These are phyloP conservation scores for Fusarium armeniacum DNA, from an alignment of 2,329 filamentous ascomycete species.

Conservation along the genomic window DNA sequence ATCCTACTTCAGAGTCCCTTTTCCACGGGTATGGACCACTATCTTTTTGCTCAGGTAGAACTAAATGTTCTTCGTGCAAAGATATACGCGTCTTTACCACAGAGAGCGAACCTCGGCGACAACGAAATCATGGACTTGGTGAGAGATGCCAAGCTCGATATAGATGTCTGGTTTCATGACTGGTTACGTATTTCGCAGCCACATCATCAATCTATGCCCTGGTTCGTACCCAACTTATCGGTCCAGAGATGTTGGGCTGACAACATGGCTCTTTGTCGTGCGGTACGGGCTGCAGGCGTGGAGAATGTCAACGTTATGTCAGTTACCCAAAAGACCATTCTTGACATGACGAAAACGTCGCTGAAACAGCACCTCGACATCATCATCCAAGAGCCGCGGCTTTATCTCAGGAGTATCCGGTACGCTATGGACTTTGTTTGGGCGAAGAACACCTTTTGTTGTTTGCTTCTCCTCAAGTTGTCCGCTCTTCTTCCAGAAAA, in stretches of 20 bases:
- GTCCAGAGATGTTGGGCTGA: constrained; percentile 31
- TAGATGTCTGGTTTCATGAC: constrained; percentile 29
- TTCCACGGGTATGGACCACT: constrained; percentile 26
- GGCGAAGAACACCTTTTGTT: constrained; percentile 25
- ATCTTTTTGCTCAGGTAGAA: constrained; percentile 22
- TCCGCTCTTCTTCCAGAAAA: background rate
- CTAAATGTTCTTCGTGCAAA: constrained; percentile 23
- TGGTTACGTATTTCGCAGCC: constrained; percentile 21
- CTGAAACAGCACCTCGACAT: constrained; percentile 27
- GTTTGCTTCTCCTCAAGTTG: constrained; percentile 17
- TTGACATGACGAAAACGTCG: constrained; percentile 13
- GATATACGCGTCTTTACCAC: constrained; percentile 22
- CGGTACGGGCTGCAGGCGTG: constrained; percentile 12
- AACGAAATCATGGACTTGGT: constrained; percentile 24
- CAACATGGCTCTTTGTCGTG: constrained; percentile 27
- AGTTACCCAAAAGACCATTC: background rate
- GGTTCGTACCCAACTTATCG: constrained; percentile 15
- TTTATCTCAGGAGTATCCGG: constrained; percentile 20
- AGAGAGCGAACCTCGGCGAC: background rate
- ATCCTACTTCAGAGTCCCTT: constrained; percentile 10
- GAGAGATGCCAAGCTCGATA: constrained; percentile 22
- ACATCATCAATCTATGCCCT: constrained; percentile 10
- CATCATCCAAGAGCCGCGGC: constrained; percentile 12
- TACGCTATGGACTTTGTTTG: constrained; percentile 36
- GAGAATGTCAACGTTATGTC: constrained; percentile 33